Evolutionary conservation across 148 eudicot genomes (phyloP).

Genomic region (Diospyros kaki): DNA sequence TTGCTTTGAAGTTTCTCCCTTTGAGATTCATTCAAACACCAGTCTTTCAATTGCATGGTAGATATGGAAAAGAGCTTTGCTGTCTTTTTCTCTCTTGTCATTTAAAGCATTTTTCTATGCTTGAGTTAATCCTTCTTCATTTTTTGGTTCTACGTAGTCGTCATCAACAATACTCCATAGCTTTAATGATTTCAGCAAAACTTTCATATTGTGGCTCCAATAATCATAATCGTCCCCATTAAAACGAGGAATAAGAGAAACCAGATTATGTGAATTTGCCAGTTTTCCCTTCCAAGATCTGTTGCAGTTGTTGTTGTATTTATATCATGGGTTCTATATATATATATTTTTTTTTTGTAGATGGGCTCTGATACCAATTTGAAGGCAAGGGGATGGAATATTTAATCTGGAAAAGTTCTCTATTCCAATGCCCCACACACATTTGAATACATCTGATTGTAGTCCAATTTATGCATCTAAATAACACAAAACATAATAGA

Average conservation of each 20-base stretch:
- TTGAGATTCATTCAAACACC: background rate
- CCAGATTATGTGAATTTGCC: no score
- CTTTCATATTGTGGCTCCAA: background rate
- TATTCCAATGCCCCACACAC: no score
- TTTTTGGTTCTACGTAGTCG: background rate
- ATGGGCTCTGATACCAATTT: no score
- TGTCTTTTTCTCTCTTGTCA: background rate
- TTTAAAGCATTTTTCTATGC: background rate
- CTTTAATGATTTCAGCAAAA: background rate
- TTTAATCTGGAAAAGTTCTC: no score
- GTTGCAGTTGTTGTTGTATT: no score
- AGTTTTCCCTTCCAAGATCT: no score
- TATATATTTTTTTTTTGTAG: no score
- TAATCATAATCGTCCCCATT: background rate
- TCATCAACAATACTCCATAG: background rate
- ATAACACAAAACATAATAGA: no score
- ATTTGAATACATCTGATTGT: no score
- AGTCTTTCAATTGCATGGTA: background rate
- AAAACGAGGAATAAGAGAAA: background rate
- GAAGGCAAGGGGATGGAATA: no score
- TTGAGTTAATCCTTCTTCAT: background rate
- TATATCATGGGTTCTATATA: no score
- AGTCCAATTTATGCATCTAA: no score
- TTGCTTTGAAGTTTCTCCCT: background rate
- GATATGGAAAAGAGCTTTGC: background rate